Evolutionary conservation across 2,329 filamentous ascomycete genomes (phyloP).

Genomic region (Arachnopeziza araneosa): DNA sequence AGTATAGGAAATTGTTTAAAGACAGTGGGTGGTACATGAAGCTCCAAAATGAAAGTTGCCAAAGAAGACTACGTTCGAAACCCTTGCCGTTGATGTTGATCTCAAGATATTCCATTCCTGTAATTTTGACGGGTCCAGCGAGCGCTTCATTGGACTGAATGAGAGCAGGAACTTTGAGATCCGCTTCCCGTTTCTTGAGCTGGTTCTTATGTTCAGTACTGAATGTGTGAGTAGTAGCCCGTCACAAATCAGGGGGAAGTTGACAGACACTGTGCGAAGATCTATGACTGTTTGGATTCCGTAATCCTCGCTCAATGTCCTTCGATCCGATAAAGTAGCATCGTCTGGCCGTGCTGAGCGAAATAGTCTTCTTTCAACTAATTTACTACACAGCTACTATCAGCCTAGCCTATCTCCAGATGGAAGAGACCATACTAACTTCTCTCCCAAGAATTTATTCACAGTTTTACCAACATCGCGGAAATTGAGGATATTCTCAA

Average conservation of each 20-base stretch:
- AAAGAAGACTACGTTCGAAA: conserved; percentile 64
- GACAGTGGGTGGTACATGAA: conserved; percentile 43
- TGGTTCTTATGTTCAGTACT: conserved; percentile 71
- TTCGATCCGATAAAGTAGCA: conserved; percentile 60
- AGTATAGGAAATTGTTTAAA: not conserved
- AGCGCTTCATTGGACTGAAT: conserved; percentile 45
- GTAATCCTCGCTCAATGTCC: conserved; percentile 51
- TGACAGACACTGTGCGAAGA: conserved; percentile 63
- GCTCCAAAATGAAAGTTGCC: conserved; percentile 61
- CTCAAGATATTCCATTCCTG: conserved; percentile 49
- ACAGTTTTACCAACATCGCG: conserved; percentile 67
- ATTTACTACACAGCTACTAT: conserved; percentile 28
- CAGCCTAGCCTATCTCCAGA: conserved; percentile 1
- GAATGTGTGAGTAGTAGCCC: not conserved
- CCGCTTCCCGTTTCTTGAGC: conserved; percentile 52
- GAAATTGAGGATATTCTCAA: conserved; percentile 66
- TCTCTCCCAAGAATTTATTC: conserved; percentile 51
- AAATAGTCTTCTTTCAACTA: conserved; percentile 60
- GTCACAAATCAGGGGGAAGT: not conserved
- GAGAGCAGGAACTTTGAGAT: conserved; percentile 39
- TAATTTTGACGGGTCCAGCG: conserved; percentile 41
- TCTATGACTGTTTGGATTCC: conserved; percentile 71
- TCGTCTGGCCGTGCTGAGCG: conserved; percentile 69
- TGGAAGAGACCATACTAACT: conserved; percentile 37
- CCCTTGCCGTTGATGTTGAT: conserved; percentile 68